phyloP scores from a whole-genome alignment of 2,329 filamentous ascomycete species.

The Calonectria fujianensis region DNA sequence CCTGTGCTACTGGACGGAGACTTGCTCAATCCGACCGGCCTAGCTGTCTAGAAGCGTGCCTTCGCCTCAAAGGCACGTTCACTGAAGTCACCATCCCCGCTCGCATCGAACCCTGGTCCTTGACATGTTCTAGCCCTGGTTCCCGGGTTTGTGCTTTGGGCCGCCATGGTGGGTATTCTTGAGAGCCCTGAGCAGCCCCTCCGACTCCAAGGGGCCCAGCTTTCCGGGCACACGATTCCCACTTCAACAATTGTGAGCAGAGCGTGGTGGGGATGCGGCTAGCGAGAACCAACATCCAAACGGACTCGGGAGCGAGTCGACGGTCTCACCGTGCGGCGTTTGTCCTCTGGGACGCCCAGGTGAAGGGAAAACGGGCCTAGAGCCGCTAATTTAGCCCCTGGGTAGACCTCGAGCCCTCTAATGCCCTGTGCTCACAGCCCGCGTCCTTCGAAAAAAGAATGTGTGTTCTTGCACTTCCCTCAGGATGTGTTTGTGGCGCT shows the following conservation, averaged over 20 bases:
- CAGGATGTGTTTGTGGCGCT: slow-evolving; percentile 33
- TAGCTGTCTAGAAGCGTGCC: slow-evolving; percentile 36
- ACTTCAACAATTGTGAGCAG: slow-evolving; percentile 34
- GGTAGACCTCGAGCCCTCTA: slow-evolving; percentile 24
- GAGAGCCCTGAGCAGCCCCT: slow-evolving; percentile 28
- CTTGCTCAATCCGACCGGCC: slow-evolving; percentile 37
- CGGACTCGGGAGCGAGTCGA: slow-evolving; percentile 25
- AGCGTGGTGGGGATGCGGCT: slow-evolving; percentile 26
- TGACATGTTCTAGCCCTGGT: slow-evolving; percentile 38
- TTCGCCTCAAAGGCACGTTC: slow-evolving; percentile 41
- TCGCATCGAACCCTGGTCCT: slow-evolving; percentile 49
- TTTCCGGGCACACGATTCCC: slow-evolving; percentile 44
- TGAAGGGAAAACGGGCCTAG: slow-evolving; percentile 24
- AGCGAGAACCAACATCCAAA: slow-evolving; percentile 20
- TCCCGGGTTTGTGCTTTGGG: not conserved
- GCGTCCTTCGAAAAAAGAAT: slow-evolving; percentile 31
- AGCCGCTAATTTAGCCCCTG: slow-evolving; percentile 39
- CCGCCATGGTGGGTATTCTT: slow-evolving; percentile 31
- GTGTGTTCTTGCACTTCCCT: slow-evolving; percentile 14
- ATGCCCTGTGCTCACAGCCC: slow-evolving; percentile 35
- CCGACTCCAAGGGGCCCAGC: slow-evolving; percentile 38
- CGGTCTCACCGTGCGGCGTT: slow-evolving; percentile 28
- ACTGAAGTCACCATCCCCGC: slow-evolving; percentile 50
- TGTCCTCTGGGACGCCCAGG: slow-evolving; percentile 17
- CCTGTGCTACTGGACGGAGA: slow-evolving; percentile 34